Conservation (phyloP, 108 stramenopile genomes). For the Poteriospumella lacustris region DNA sequence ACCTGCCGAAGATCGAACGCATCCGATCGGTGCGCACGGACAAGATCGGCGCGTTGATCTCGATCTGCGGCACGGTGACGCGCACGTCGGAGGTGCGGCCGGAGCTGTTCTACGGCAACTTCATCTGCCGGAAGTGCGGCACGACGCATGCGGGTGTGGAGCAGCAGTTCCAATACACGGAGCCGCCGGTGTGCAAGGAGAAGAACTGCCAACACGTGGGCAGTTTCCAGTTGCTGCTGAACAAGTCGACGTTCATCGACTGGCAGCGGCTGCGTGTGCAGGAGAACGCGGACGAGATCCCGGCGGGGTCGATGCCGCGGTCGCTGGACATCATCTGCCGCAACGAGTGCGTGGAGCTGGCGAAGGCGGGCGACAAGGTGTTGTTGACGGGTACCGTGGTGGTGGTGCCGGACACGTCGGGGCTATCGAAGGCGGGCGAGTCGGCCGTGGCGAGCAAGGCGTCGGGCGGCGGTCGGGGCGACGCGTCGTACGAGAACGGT, state of each 20-base stretch:
- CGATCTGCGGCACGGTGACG: conserved; percentile 84
- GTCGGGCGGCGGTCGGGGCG: no score
- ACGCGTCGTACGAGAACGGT: conserved; percentile 44
- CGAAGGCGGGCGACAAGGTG: conserved; percentile 91
- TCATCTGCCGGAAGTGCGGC: conserved; percentile 88
- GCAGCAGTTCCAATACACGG: conserved; percentile 93
- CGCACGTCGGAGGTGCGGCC: conserved; percentile 91
- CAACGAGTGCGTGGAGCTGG: conserved; percentile 82
- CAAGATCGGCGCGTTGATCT: conserved; percentile 65
- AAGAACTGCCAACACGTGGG: conserved; percentile 68
- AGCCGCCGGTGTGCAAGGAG: conserved; percentile 73
- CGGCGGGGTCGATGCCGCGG: conserved; percentile 93
- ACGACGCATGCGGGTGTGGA: conserved; percentile 62
- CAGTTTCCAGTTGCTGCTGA: conserved; percentile 2
- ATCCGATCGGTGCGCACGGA: conserved; percentile 70
- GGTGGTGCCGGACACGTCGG: conserved; percentile 85
- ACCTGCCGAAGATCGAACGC: conserved; percentile 41
- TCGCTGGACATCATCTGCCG: conserved; percentile 83
- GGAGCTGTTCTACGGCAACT: conserved; percentile 84
- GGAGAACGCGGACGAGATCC: conserved; percentile 93
- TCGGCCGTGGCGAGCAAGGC: conserved; percentile 38
- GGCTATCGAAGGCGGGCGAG: conserved; percentile 78
- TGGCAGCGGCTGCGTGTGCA: conserved; percentile 97
- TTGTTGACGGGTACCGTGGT: conserved; percentile 81
- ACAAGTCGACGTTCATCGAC: conserved; percentile 74